phyloP scores from a whole-genome alignment of 345 rosid genomes.

The Moricandia moricandioides region DNA sequence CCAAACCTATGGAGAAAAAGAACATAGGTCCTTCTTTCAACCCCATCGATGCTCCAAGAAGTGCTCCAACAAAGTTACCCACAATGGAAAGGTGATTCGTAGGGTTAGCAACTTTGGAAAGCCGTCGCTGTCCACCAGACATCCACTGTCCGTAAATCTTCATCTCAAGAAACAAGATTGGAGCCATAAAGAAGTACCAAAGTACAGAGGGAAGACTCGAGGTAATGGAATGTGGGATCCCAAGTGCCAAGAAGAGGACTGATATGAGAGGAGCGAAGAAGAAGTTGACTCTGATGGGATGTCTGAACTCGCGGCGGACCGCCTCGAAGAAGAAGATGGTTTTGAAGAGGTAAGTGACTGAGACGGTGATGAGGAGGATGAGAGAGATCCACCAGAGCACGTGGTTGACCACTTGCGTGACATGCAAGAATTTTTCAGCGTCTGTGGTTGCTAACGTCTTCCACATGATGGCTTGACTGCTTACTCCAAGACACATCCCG shows the following conservation, averaged over 20 bases:
- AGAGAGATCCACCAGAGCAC: constrained; percentile 70
- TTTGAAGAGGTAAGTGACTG: constrained; percentile 59
- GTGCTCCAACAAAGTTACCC: constrained; percentile 88
- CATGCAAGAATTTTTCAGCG: constrained; percentile 69
- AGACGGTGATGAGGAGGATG: constrained; percentile 47
- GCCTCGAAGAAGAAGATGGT: constrained; percentile 74
- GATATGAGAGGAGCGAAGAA: constrained; percentile 92
- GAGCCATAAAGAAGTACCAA: constrained; percentile 90
- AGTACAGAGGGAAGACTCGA: constrained; percentile 44
- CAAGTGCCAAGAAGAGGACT: constrained; percentile 68
- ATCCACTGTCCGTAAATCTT: constrained; percentile 97
- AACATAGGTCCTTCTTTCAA: constrained; percentile 87
- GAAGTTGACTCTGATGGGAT: constrained; percentile 87
- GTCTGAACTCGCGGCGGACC: constrained; percentile 80
- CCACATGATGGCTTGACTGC: constrained; percentile 95
- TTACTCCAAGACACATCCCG: constrained; percentile 91
- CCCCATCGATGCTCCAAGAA: constrained; percentile 92
- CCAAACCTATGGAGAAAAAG: constrained; percentile 80
- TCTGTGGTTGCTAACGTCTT: constrained; percentile 62
- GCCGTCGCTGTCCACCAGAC: constrained; percentile 89
- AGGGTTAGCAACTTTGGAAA: constrained; percentile 91
- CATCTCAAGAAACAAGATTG: constrained; percentile 66
- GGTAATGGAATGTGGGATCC: constrained; percentile 58
- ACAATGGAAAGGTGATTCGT: constrained; percentile 80
- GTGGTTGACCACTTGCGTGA: constrained; percentile 44